phyloP scores from a whole-genome alignment of 164 flowering plant genomes.

The Protea cynaroides region DNA sequence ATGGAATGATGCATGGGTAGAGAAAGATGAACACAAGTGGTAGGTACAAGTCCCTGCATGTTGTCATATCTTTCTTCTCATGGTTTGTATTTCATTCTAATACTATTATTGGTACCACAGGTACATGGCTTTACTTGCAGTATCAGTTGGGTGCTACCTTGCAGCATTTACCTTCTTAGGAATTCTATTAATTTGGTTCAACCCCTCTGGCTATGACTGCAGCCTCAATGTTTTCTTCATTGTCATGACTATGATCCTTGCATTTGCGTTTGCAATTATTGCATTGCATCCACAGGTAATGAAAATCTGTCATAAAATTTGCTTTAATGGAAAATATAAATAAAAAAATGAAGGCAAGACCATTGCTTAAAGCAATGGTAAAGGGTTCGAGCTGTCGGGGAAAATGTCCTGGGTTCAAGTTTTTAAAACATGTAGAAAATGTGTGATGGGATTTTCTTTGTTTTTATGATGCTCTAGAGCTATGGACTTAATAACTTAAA shows the following conservation, averaged over 20 bases:
- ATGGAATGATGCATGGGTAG: conserved; percentile 98
- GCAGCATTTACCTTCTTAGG: conserved; percentile 65
- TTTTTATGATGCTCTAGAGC: background rate
- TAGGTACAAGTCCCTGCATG: conserved; percentile 22
- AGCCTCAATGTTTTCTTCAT: conserved; percentile 87
- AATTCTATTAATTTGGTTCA: conserved; percentile 87
- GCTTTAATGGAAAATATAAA: background rate
- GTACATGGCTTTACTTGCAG: conserved; percentile 74
- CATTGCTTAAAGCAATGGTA: no score
- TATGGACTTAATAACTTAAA: background rate
- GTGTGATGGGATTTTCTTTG: background rate
- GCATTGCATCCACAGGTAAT: conserved; percentile 84
- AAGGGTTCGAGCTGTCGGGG: no score
- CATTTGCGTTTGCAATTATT: conserved; percentile 61
- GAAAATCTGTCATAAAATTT: background rate
- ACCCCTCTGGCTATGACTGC: conserved; percentile 93
- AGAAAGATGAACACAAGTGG: conserved; percentile 94
- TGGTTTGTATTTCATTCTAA: conserved; percentile 6
- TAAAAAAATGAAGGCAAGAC: no score
- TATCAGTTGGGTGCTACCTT: conserved; percentile 76
- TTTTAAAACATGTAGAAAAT: no score
- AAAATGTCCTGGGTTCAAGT: no score
- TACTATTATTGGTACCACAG: conserved; percentile 29
- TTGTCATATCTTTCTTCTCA: conserved; percentile 1
- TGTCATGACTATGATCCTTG: conserved; percentile 86